Evolutionary conservation across 495 filamentous ascomycete species (phyloP).

Genomic region (Lophiostoma macrostomum): DNA sequence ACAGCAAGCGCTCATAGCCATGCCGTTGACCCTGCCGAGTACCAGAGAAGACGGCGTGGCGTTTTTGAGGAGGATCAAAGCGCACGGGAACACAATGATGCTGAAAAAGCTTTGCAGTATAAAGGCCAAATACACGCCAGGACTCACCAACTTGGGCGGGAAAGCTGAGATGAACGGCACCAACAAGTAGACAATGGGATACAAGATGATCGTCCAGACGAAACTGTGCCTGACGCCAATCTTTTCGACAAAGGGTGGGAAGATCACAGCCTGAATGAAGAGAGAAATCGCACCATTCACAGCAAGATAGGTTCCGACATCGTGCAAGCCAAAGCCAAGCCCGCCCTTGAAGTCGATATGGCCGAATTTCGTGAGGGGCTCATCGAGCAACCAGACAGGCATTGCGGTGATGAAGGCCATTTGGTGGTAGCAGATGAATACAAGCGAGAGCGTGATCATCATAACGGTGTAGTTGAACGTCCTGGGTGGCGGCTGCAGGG

Average conservation of each 20-base stretch:
- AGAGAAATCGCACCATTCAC: slow-evolving; percentile 31
- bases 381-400: slow-evolving; percentile 31
- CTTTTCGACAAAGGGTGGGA: slow-evolving; percentile 26
- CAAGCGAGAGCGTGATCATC: slow-evolving; percentile 28
- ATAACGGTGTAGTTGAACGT: slow-evolving; percentile 31
- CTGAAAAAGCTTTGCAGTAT: slow-evolving; percentile 28
- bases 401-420: slow-evolving; percentile 27
- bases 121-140: slow-evolving; percentile 24
- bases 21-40: slow-evolving; percentile 31
- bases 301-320: slow-evolving; percentile 30
- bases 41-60: slow-evolving; percentile 28
- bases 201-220: slow-evolving; percentile 23
- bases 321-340: slow-evolving; percentile 27
- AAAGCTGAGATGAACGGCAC: slow-evolving; percentile 25
- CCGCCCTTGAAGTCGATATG: slow-evolving; percentile 26
- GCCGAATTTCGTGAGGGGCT: slow-evolving; percentile 4
- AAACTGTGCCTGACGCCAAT: slow-evolving; percentile 28
- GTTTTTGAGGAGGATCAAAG: slow-evolving; percentile 33
- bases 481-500: neutral
- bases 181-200: slow-evolving; percentile 29
- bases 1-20: slow-evolving; percentile 25
- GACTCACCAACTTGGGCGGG: neutral
- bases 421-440: slow-evolving; percentile 24
- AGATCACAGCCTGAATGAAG: slow-evolving; percentile 31
- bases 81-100: slow-evolving; percentile 33